Evolutionary conservation across 345 rosid genomes (phyloP).

Genomic region (Mallotus nudiflorus): DNA sequence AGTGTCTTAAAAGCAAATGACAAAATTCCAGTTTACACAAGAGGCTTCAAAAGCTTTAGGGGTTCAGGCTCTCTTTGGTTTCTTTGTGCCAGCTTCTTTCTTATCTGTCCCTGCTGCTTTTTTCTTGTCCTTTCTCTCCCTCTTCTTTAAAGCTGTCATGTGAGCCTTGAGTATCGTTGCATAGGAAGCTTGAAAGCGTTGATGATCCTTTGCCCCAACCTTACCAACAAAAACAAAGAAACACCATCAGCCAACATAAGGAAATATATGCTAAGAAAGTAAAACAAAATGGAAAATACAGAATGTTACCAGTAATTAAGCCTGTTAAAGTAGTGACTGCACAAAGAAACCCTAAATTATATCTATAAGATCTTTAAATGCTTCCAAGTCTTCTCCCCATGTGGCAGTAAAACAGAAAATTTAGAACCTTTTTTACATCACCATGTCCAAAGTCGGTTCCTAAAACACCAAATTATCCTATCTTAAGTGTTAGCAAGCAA

Average conservation of each 20-base stretch:
- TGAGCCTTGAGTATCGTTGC: constrained; percentile 89
- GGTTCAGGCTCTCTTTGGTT: constrained; percentile 36
- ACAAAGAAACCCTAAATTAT: neutral
- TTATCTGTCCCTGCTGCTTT: constrained; percentile 62
- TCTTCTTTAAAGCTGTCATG: constrained; percentile 86
- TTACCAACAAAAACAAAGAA: constrained; percentile 22
- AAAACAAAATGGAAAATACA: neutral
- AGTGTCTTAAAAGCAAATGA: neutral
- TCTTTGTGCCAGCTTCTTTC: constrained; percentile 38
- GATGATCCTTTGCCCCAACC: constrained; percentile 94
- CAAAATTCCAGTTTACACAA: constrained; percentile 7
- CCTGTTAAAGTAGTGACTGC: neutral
- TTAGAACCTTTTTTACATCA: neutral
- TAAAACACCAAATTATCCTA: neutral
- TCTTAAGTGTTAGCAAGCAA: neutral
- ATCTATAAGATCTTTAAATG: neutral
- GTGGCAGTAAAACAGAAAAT: neutral
- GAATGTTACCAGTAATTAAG: neutral
- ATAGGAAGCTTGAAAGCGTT: constrained; percentile 90
- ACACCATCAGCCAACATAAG: constrained; percentile 4
- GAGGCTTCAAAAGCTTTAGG: neutral
- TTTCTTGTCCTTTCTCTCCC: constrained; percentile 90
- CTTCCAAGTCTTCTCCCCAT: neutral
- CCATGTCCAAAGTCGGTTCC: neutral
- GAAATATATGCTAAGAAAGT: neutral